Conservation (phyloP, 306 rosid species). For the Trifolium dubium region DNA sequence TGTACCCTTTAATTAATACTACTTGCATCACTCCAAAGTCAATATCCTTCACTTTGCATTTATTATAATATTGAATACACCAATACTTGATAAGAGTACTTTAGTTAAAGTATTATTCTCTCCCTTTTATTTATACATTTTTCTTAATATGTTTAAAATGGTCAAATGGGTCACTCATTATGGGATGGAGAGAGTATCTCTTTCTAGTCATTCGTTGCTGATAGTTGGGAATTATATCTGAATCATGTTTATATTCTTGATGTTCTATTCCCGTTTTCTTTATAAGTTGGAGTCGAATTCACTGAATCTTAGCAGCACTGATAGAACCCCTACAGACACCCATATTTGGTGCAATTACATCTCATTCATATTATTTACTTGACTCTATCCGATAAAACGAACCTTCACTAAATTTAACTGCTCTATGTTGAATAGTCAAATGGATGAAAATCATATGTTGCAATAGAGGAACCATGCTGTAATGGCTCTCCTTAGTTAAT, state of each 20-base stretch:
- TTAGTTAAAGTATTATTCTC: no score
- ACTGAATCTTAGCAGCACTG: conserved; percentile 13
- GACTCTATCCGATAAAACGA: not conserved
- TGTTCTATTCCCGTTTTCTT: conserved; percentile 24
- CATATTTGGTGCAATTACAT: not conserved
- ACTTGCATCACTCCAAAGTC: no score
- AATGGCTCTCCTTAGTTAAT: conserved; percentile 33
- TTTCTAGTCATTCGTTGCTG: conserved; percentile 15
- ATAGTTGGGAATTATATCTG: not conserved
- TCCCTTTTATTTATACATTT: no score
- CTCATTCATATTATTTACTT: not conserved
- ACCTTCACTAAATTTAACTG: conserved; percentile 31
- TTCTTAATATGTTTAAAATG: no score
- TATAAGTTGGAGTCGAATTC: conserved; percentile 20
- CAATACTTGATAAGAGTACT: no score
- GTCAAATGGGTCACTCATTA: no score
- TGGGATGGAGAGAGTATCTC: not conserved
- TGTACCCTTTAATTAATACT: no score
- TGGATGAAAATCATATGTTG: conserved; percentile 13
- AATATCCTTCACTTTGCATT: no score
- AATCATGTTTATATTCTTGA: conserved; percentile 14
- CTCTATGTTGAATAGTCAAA: conserved; percentile 27
- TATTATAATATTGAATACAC: no score
- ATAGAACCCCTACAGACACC: conserved; percentile 11
- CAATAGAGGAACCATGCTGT: conserved; percentile 20